These are phyloP conservation scores for Penicillium aurantiogriseum DNA, from an alignment of 2,329 filamentous ascomycete species.

Conservation along the genomic window DNA sequence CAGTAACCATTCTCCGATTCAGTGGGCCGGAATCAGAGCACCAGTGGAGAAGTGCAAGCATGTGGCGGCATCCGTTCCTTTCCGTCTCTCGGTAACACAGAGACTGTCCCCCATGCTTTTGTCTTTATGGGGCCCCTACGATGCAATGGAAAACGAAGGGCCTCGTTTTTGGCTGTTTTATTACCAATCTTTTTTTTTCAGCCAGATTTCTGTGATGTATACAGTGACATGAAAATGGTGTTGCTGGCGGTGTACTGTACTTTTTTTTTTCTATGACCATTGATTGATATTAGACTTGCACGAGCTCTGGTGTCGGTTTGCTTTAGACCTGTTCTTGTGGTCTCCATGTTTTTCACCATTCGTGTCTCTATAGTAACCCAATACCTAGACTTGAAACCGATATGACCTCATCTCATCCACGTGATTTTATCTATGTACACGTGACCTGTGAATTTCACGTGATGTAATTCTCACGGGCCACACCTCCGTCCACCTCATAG, in stretches of 20 bases:
- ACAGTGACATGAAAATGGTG: slow-evolving; percentile 10
- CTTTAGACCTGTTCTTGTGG: slow-evolving; percentile 14
- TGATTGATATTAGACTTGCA: slow-evolving; percentile 28
- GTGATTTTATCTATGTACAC: not conserved
- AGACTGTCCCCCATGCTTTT: slow-evolving; percentile 34
- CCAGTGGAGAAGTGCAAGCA: not conserved
- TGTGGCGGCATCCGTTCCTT: not conserved
- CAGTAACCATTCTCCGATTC: not conserved
- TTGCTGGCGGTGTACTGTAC: slow-evolving; percentile 16
- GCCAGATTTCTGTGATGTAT: slow-evolving; percentile 16
- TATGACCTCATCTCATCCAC: not conserved
- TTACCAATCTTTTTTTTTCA: slow-evolving; percentile 13
- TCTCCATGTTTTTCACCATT: slow-evolving; percentile 6
- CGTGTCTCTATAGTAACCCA: slow-evolving; percentile 22
- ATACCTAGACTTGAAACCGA: slow-evolving; percentile 24
- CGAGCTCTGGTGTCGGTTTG: slow-evolving; percentile 28
- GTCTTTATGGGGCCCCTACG: slow-evolving; percentile 11
- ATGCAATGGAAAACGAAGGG: slow-evolving; percentile 8
- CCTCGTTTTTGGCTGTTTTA: slow-evolving; percentile 10
- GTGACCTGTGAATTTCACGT: slow-evolving; percentile 6
- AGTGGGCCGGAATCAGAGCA: not conserved
- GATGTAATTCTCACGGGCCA: not conserved
- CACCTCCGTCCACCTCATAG: not conserved
- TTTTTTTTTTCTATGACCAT: slow-evolving; percentile 18
- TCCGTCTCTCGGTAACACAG: slow-evolving; percentile 30